Evolutionary conservation across 2,329 filamentous ascomycete species (phyloP).

Genomic region (Paraphaeosphaeria minitans): DNA sequence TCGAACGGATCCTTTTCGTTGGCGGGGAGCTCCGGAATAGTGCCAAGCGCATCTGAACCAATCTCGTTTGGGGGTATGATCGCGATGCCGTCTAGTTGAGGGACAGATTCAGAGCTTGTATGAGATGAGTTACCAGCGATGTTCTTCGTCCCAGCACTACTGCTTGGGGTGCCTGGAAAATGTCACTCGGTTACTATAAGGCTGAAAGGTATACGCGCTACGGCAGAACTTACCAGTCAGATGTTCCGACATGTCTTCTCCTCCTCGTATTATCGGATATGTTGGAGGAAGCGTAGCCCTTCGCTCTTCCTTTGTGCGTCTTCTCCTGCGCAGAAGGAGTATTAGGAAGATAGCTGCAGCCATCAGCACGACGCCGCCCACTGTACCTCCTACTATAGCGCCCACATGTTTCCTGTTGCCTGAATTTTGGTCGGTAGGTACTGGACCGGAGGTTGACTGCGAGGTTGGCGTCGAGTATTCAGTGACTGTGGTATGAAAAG

Average conservation of each 20-base stretch:
- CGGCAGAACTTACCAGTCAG: slow-evolving; percentile 21
- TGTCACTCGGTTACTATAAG: slow-evolving; percentile 9
- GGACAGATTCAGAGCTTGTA: slow-evolving; percentile 11
- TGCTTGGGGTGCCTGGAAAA: slow-evolving; percentile 12
- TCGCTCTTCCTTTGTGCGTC: slow-evolving; percentile 24
- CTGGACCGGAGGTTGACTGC: background rate
- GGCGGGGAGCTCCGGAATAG: slow-evolving; percentile 25
- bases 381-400: slow-evolving; percentile 29
- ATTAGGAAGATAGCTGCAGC: slow-evolving; percentile 14
- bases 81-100: slow-evolving; percentile 23
- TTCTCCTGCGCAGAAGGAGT: slow-evolving; percentile 20
- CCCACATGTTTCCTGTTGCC: slow-evolving; percentile 15
- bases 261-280: slow-evolving; percentile 15
- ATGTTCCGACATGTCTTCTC: slow-evolving; percentile 36
- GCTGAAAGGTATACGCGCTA: background rate
- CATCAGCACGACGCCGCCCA: slow-evolving; percentile 26
- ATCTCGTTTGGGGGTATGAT: slow-evolving; percentile 21
- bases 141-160: background rate
- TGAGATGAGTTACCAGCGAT: slow-evolving; percentile 7
- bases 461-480: slow-evolving; percentile 2
- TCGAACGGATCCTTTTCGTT: slow-evolving; percentile 7
- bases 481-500: slow-evolving; percentile 18
- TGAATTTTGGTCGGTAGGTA: background rate
- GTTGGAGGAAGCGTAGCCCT: slow-evolving; percentile 31
- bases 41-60: slow-evolving; percentile 18